phyloP scores from a whole-genome alignment of 1,284 basidiomycete species.

The Pseudomicrostroma phylloplanum region DNA sequence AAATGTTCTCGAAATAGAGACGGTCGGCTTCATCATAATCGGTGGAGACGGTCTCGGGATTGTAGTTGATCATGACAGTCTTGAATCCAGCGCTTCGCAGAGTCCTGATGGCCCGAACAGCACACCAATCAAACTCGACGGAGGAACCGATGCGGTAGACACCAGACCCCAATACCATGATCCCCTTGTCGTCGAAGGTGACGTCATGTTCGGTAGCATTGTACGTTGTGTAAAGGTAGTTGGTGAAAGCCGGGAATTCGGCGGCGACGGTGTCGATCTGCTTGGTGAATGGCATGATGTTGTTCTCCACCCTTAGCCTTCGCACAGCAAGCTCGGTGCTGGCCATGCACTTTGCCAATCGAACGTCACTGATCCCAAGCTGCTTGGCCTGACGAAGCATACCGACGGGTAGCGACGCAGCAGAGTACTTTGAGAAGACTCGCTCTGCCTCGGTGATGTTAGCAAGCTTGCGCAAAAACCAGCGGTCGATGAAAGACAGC shows the following conservation, averaged over 20 bases:
- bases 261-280: conserved; percentile 98
- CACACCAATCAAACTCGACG: conserved; percentile 99
- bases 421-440: conserved; percentile 60
- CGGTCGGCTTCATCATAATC: conserved; percentile 98
- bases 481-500: conserved; percentile 94
- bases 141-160: conserved; percentile 98
- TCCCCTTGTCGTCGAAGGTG: conserved; percentile 78
- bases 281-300: conserved; percentile 86
- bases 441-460: conserved; percentile 33
- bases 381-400: conserved; percentile 82
- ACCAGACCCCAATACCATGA: conserved; percentile 95
- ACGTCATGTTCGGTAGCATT: conserved; percentile 90
- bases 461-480: conserved; percentile 87
- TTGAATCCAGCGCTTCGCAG: conserved; percentile 87
- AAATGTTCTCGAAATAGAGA: conserved; percentile 98
- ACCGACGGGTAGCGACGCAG: conserved; percentile 63
- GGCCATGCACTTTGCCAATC: conserved; percentile 71
- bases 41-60: conserved; percentile 96
- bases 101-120: conserved; percentile 90
- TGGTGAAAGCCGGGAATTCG: conserved; percentile 96
- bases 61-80: conserved; percentile 99
- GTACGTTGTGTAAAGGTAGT: conserved; percentile 94
- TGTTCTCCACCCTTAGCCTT: conserved; percentile 72
- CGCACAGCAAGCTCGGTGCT: conserved; percentile 86
- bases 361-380: conserved; percentile 89